These are phyloP conservation scores for Pholiota molesta DNA, from an alignment of 768 basidiomycete species.

Conservation along the genomic window DNA sequence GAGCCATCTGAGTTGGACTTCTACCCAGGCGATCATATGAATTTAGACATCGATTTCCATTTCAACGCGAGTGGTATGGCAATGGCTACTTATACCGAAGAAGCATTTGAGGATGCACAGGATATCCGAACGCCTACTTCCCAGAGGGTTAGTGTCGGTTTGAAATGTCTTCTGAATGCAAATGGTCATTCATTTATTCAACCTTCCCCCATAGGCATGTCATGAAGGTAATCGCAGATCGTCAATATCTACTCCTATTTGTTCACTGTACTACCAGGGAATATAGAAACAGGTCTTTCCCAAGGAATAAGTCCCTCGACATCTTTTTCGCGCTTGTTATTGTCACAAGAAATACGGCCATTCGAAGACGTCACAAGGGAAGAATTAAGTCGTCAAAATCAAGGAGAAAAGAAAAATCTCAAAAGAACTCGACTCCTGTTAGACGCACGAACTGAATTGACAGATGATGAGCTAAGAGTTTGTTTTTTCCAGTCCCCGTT, in stretches of 20 bases:
- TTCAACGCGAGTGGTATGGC: slow-evolving; percentile 2
- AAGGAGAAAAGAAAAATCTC: slow-evolving; percentile 28
- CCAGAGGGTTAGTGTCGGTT: background rate
- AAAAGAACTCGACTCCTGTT: slow-evolving; percentile 64
- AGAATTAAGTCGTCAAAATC: slow-evolving; percentile 22
- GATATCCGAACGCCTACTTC: background rate
- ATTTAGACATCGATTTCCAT: slow-evolving; percentile 16
- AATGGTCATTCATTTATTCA: background rate
- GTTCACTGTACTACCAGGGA: background rate
- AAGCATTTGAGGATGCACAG: background rate
- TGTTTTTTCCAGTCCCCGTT: slow-evolving; percentile 3
- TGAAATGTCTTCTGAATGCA: background rate
- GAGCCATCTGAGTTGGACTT: slow-evolving; percentile 30
- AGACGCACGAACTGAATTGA: slow-evolving; percentile 77
- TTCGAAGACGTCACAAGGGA: slow-evolving; percentile 32
- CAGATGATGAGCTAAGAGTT: slow-evolving; percentile 82
- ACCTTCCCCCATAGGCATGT: background rate
- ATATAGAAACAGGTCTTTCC: background rate
- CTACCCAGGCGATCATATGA: slow-evolving; percentile 14
- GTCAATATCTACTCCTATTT: background rate
- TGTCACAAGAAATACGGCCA: slow-evolving; percentile 43
- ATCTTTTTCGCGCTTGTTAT: slow-evolving; percentile 41
- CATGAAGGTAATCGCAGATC: background rate
- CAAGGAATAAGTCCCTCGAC: slow-evolving; percentile 28
- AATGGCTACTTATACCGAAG: background rate